These are phyloP conservation scores for Ceratocystis eucalypticola DNA, from an alignment of 2,329 filamentous ascomycete species.

Conservation along the genomic window DNA sequence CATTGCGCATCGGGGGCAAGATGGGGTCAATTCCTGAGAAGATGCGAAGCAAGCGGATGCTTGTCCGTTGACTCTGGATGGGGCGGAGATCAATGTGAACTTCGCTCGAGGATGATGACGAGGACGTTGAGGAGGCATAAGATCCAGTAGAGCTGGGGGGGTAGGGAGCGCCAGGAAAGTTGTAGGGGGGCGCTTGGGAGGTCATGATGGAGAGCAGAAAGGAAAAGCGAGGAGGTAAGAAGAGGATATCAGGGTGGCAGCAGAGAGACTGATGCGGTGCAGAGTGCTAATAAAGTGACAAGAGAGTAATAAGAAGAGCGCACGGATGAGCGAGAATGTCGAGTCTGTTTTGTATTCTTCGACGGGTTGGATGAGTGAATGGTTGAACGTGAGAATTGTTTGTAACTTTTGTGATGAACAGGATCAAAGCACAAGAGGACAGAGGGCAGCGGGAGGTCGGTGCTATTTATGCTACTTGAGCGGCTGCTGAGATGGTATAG, in stretches of 20 bases:
- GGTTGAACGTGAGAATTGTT: not conserved
- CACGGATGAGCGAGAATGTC: not conserved
- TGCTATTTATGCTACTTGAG: not conserved
- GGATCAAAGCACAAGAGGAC: not conserved
- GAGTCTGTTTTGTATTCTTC: not conserved
- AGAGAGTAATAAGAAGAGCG: not conserved
- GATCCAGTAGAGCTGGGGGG: conserved; percentile 6
- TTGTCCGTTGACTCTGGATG: conserved; percentile 12
- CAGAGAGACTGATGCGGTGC: not conserved
- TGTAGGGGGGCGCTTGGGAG: not conserved
- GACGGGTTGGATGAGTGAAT: not conserved
- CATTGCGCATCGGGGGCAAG: conserved; percentile 10
- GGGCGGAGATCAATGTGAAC: not conserved
- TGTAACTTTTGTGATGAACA: not conserved
- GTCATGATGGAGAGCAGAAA: conserved; percentile 3
- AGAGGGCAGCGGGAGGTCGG: not conserved
- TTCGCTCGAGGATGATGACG: not conserved
- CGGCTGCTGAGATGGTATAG: not conserved
- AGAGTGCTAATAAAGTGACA: not conserved
- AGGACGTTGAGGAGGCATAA: not conserved
- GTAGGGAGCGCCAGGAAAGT: not conserved
- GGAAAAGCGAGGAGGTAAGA: not conserved
- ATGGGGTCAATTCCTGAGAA: conserved; percentile 19
- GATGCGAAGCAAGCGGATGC: conserved; percentile 18
- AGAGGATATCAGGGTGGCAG: not conserved